Evolutionary conservation across 2,329 filamentous ascomycete species (phyloP).

Genomic region (Fusarium globosum): DNA sequence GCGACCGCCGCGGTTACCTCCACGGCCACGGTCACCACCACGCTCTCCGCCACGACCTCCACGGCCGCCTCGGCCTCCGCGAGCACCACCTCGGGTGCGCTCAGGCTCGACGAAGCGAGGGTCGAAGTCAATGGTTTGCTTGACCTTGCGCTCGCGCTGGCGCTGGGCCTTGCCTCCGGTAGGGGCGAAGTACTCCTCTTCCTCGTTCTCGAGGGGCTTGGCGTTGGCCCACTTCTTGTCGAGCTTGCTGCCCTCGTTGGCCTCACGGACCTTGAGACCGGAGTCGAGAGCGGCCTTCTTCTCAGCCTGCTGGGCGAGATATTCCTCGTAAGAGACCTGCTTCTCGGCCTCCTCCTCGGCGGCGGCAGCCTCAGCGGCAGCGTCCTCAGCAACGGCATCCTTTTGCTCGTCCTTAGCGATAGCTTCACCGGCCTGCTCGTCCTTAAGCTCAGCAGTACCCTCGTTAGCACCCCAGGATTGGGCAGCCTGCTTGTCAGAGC

Average conservation of each 20-base stretch:
- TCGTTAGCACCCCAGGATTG: constrained; percentile 90
- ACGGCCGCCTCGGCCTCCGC: constrained; percentile 59
- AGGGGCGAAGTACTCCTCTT: constrained; percentile 83
- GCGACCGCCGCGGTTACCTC: constrained; percentile 41
- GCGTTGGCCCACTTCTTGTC: constrained; percentile 95
- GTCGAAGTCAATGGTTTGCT: constrained; percentile 90
- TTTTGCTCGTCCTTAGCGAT: constrained; percentile 89
- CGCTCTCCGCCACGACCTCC: constrained; percentile 56
- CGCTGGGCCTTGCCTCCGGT: constrained; percentile 81
- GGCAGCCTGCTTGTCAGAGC: constrained; percentile 86
- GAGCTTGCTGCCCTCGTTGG: constrained; percentile 89
- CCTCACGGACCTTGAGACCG: constrained; percentile 78
- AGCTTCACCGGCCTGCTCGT: constrained; percentile 90
- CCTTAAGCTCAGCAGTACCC: constrained; percentile 85
- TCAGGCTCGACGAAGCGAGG: constrained; percentile 81
- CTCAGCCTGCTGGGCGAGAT: constrained; percentile 77
- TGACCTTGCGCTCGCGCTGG: constrained; percentile 91
- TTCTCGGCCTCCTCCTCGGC: constrained; percentile 74
- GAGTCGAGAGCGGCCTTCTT: constrained; percentile 80
- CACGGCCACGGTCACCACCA: constrained; percentile 53
- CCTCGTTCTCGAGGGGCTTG: constrained; percentile 75
- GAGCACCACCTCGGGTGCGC: constrained; percentile 64
- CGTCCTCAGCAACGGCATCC: constrained; percentile 68
- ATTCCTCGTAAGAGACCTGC: constrained; percentile 89
- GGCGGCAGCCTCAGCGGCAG: constrained; percentile 57